phyloP scores from a whole-genome alignment of 2,329 filamentous ascomycete species.

The Sclerotinia trifoliorum region DNA sequence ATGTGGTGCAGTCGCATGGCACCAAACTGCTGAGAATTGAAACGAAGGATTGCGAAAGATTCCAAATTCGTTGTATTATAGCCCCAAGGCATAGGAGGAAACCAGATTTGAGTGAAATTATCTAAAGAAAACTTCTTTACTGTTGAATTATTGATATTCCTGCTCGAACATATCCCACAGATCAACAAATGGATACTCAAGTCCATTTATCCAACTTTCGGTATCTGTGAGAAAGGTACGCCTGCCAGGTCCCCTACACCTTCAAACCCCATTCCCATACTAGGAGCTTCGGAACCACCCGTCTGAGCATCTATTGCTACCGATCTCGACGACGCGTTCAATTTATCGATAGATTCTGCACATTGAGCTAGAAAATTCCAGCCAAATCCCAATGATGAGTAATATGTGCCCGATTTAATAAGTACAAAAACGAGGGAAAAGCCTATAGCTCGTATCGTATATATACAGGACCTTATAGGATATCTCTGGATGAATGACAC shows the following conservation, averaged over 20 bases:
- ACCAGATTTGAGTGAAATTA: neutral
- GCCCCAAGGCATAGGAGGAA: neutral
- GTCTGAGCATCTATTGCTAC: too few relatives aligned
- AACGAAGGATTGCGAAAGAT: too few relatives aligned
- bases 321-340: neutral
- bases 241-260: neutral
- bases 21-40: too few relatives aligned
- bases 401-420: constrained; percentile 37
- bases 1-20: too few relatives aligned
- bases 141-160: neutral
- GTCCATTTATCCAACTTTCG: constrained; percentile 1
- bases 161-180: constrained; percentile 11
- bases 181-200: constrained; percentile 15
- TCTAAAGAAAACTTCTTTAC: neutral
- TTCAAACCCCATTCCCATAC: neutral
- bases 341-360: constrained; percentile 2
- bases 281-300: too few relatives aligned
- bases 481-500: too few relatives aligned
- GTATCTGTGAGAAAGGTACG: neutral
- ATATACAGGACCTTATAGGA: too few relatives aligned
- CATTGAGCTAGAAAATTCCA: constrained; percentile 41
- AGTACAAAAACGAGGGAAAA: too few relatives aligned
- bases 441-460: too few relatives aligned
- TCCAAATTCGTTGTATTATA: too few relatives aligned
- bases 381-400: constrained; percentile 32